Percentiles rank a stretch among this genome's conserved stretches.
Conservation (phyloP, 176 grass and related monocot species). For the Oryza australiensis region DNA sequence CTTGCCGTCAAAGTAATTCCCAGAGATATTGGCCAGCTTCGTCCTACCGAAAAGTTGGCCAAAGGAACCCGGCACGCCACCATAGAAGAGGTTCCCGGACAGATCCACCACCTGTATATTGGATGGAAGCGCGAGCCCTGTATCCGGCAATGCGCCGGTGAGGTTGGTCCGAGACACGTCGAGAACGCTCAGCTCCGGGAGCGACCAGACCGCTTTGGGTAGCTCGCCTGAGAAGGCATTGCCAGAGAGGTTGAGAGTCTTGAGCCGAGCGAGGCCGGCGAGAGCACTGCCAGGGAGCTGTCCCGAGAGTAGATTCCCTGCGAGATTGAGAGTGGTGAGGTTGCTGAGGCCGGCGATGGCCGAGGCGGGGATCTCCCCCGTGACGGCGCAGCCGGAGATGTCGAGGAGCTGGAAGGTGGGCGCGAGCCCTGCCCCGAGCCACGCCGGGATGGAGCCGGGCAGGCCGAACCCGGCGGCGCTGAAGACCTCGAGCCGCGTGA, state of each 20-base stretch:
- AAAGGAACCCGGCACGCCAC: constrained; percentile 53
- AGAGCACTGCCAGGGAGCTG: constrained; percentile 49
- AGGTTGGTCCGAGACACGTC: constrained; percentile 76
- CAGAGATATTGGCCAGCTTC: constrained; percentile 56
- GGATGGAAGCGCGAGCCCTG: constrained; percentile 27
- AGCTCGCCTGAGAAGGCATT: constrained; percentile 68
- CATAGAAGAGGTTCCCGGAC: constrained; percentile 74
- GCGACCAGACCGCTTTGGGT: constrained; percentile 62
- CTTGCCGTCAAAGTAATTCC: constrained; percentile 81
- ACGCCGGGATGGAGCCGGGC: constrained; percentile 69
- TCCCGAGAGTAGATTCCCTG: constrained; percentile 65
- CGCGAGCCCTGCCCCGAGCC: constrained; percentile 63
- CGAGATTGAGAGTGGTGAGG: constrained; percentile 66
- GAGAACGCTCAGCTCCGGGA: constrained; percentile 52
- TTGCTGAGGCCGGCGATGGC: constrained; percentile 42
- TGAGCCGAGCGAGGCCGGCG: constrained; percentile 40
- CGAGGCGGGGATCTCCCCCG: constrained; percentile 57
- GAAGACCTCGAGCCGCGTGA: constrained; percentile 66
- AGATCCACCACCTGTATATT: constrained; percentile 63
- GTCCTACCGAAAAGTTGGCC: constrained; percentile 41
- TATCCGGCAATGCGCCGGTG: constrained; percentile 56
- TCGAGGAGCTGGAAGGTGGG: constrained; percentile 63
- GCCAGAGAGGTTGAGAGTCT: constrained; percentile 58
- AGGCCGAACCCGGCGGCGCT: constrained; percentile 70
- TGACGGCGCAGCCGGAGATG: constrained; percentile 57